These are phyloP conservation scores for Metrosideros polymorpha DNA, from an alignment of 441 rosid species.

Conservation along the genomic window DNA sequence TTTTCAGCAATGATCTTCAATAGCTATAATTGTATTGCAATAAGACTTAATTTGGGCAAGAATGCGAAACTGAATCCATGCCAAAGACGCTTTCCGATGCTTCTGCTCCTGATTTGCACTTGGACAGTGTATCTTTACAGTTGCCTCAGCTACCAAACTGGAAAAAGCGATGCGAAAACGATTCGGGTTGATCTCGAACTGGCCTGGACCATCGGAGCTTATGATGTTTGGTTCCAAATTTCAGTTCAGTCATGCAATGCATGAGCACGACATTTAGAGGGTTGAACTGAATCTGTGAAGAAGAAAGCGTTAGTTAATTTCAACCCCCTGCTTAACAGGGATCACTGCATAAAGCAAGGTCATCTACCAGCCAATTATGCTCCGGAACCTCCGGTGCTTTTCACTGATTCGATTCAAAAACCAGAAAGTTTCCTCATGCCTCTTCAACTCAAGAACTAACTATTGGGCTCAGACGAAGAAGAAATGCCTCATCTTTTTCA, in stretches of 20 bases:
- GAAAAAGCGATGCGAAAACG: neutral
- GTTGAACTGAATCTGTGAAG: neutral
- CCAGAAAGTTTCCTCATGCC: neutral
- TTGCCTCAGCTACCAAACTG: neutral
- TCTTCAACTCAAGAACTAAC: neutral
- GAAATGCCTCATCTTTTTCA: neutral
- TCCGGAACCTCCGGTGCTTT: neutral
- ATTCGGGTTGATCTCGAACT: neutral
- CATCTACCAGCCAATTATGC: neutral
- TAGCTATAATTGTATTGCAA: neutral
- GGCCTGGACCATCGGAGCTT: neutral
- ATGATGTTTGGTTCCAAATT: neutral
- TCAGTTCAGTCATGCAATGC: neutral
- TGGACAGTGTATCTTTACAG: neutral
- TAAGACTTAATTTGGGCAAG: neutral
- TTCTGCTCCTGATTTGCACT: neutral
- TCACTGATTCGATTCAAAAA: neutral
- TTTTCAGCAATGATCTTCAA: neutral
- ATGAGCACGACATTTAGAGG: neutral
- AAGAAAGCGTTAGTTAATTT: neutral
- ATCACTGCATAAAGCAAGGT: neutral
- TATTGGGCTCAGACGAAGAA: neutral
- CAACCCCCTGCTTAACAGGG: neutral
- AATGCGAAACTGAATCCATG: neutral
- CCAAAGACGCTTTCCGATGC: accelerated